Base-by-base conservation (phyloP, 108 stramenopile genomes). In the Skeletonema marinoi region DNA sequence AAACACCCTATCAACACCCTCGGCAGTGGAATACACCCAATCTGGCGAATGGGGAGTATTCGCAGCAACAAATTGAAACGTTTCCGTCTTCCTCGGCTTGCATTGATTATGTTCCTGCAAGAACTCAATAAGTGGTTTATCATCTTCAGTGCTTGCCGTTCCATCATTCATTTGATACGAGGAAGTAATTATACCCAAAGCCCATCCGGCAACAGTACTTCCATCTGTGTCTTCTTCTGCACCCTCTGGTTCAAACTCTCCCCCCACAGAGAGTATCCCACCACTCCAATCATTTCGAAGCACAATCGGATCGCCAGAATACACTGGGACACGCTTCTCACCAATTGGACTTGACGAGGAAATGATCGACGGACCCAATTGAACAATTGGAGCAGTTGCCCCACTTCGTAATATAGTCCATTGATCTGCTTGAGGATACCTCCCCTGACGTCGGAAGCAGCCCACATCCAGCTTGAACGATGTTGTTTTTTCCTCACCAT, bases 241-340 rank as follows among this genome's bases (percentile, higher is more conserved):
- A 78, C 70, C 84, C 84, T 19, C 71, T 70, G 13, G 59, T 39
- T 38, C 78, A 70, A 70, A 74, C 31, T 25, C 46, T 38, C 59
- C 59, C 36, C 78, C 70, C 17, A 93, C 60, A 8, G 89, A 90
- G 16, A 93, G 73, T 31, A 93, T 44, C 25, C 92, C 92, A 4
- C 92, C 92, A 30, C 80, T 89, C 46, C 79, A 78, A 46, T 74
- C 75, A 80, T 90, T 87, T 17, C 86, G 85, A 59, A 93, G 65
- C 42, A 87, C 64, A 44, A 93, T 85, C 16, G 88, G 81, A 75
- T 85, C 88, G 10, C 92, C 89, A 5, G 87, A 88, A 60, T 77
- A 73, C 3, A 93, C 79, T 2, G 89, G 88, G 35, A 78, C 51
- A 1, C 77, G 63, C 32, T 38, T 44, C 73, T 75, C 74, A 30